These are phyloP conservation scores for Balamuthia mandrillaris DNA, from an alignment of 208 protist species.

Conservation along the genomic window DNA sequence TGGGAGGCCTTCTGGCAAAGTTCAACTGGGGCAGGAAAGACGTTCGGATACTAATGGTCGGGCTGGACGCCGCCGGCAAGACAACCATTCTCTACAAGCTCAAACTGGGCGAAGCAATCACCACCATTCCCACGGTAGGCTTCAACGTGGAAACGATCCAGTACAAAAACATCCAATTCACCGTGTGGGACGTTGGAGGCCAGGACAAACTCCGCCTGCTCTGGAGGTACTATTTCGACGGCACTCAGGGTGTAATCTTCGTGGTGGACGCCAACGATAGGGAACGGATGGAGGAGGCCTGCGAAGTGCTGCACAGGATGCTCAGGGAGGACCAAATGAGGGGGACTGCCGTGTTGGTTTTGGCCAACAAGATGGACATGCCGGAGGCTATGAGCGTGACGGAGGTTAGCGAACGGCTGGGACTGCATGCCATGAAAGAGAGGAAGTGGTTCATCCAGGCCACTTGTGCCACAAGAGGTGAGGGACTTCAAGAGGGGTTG, in stretches of 20 bases:
- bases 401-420: conserved; percentile 76
- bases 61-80: conserved; percentile 89
- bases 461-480: background rate
- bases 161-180: conserved; percentile 81
- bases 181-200: conserved; percentile 66
- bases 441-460: conserved; percentile 52
- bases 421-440: conserved; percentile 54
- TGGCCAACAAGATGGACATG: conserved; percentile 84
- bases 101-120: conserved; percentile 74
- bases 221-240: too few species aligned
- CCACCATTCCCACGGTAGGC: conserved; percentile 81
- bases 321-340: conserved; percentile 76
- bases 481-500: conserved; percentile 72
- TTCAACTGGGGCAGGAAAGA: conserved; percentile 5
- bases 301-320: conserved; percentile 67
- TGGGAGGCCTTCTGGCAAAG: background rate
- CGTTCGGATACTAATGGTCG: conserved; percentile 17
- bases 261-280: conserved; percentile 77
- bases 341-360: conserved; percentile 66
- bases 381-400: conserved; percentile 80
- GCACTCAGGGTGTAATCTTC: conserved; percentile 74
- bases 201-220: conserved; percentile 79
- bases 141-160: conserved; percentile 91
- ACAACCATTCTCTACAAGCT: conserved; percentile 95
- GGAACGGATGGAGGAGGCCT: conserved; percentile 68